Evolutionary conservation across 1,284 basidiomycete genomes (phyloP), one percentile per base, ranked within the genome.

Genomic region (Ustilago curta): DNA sequence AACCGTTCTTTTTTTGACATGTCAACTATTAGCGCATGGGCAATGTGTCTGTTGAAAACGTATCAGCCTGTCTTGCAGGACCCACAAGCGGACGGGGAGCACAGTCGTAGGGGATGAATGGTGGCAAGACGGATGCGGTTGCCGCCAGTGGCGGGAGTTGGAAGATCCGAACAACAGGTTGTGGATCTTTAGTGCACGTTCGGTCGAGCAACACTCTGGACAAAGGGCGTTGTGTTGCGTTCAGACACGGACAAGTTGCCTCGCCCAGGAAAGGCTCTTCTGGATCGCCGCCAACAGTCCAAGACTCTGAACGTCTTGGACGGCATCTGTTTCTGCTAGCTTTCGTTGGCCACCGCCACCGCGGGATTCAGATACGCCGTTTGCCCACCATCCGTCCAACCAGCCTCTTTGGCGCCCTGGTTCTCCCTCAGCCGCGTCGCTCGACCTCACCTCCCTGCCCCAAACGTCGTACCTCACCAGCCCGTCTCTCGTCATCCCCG

Each of bases 231-330:
- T n/a, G n/a, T n/a, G n/a, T n/a, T 21, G 9, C n/a, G n/a, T 6
- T 29, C 42, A 65, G 64, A 19, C 44, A 23, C 60, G 54, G 21
- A 65, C 56, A 8, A 76, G 43, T 21, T 55, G 29, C 21, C 63
- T 62, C 8, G 73, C 73, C 73, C 73, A 76, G 2, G 52, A 37
- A n/a, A 76, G 35, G 43, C 68, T 76, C 49, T 49, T 64, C 32
- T 70, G 67, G 14, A 76, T 62, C 29, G 68, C 68, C 1, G 56
- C 64, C 2, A 70, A 6, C 50, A 71, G 14, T 14, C 68, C 64
- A 1, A 68, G 31, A 16, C 32, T 44, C 50, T 49, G 53, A 23
- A 59, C 39, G 5, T 29, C 16, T 9, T 21, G 32, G 1, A 14
- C 55, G n/a, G 9, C 21, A 29, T 29, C 47, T 3, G 14, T 21